Base-by-base conservation (phyloP, 1,284 basidiomycete species). In the Vanrija humicola region DNA sequence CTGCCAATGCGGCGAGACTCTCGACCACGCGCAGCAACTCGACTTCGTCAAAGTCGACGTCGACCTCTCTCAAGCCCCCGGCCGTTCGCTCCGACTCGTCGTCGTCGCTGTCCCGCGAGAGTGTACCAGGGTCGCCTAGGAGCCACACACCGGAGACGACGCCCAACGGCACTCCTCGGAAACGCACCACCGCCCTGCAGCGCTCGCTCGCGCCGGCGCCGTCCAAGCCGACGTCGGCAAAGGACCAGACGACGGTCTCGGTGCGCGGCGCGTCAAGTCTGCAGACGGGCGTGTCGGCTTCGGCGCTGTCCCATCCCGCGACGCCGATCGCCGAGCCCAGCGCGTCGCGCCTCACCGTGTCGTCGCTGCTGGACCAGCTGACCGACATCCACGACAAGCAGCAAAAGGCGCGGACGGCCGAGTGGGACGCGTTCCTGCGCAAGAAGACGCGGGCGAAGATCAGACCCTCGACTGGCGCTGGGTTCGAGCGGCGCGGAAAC, bases 341-440 rank as follows among this genome's bases (percentile, higher is more conserved):
- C 28, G n/a, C 52, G 29, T 65, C 64, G 62, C 82, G 85, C 1
- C 84, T 86, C 62, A 90, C 87, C 3, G 84, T 97, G 40, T 84
- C 87, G 10, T 78, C 78, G 16, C 79, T 97, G 19, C 80, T 98
- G 1, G 82, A 83, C n/a, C 84, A 90, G 71, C 81, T 98, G 39
- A 91, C 85, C 2, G 84, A 84, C 55, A 87, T 93, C 47, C 93
- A 98, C 68, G 92, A 98, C 66, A 76, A 83, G 59, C 84, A 86
- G 50, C 93, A 98, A 69, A 77, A 80, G 6, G 77, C 81, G 10
- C 86, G 86, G 61, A 81, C 86, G 58, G 84, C 84, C 55, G 87
- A 88, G 53, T 98, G 96, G 95, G 91, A 96, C 64, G 80, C 79
- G 0, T 97, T 96, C 73, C 83, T 98, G 16, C 84, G 82, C 59